Conservation (phyloP, 139 green algal genomes). For the Spirogloea muscicola region DNA sequence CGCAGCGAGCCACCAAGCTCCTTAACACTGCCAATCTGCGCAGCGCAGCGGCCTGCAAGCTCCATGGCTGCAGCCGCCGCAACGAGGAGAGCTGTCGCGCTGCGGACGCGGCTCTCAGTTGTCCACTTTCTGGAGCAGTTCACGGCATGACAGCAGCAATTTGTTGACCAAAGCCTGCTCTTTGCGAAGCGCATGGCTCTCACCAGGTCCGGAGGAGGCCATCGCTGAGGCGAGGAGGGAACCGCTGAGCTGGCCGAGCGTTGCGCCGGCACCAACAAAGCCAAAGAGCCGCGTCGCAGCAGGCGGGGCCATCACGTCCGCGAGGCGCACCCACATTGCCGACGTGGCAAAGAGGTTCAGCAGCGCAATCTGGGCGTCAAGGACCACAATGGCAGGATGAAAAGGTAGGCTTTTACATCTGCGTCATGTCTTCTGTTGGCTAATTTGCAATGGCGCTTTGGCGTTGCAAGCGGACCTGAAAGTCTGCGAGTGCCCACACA, state of each 20-base stretch:
- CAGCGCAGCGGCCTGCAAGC: slow-evolving; percentile 12
- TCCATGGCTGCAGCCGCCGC: slow-evolving; percentile 24
- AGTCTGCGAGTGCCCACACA: no score
- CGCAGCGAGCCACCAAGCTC: no score
- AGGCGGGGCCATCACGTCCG: slow-evolving; percentile 40
- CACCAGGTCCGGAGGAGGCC: slow-evolving; percentile 7
- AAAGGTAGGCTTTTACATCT: no score
- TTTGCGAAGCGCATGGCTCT: not conserved
- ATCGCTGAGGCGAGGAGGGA: slow-evolving; percentile 50
- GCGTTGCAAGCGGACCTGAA: no score
- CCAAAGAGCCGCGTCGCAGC: slow-evolving; percentile 61
- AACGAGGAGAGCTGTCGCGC: slow-evolving; percentile 17
- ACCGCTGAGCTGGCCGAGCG: slow-evolving; percentile 61
- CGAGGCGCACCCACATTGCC: slow-evolving; percentile 68
- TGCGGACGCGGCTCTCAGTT: not conserved
- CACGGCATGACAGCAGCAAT: no score
- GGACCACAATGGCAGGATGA: no score
- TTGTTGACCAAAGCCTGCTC: not conserved
- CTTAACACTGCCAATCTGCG: no score
- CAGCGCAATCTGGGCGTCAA: slow-evolving; percentile 44
- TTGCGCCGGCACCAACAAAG: slow-evolving; percentile 54
- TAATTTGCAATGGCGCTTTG: no score
- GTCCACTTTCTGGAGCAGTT: no score
- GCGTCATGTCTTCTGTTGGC: no score
- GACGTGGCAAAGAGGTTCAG: slow-evolving; percentile 68